Percentiles rank a stretch among this genome's conserved stretches.
Evolutionary conservation across 2,329 filamentous ascomycete species (phyloP).

Genomic region (Pseudogymnoascus sp.): DNA sequence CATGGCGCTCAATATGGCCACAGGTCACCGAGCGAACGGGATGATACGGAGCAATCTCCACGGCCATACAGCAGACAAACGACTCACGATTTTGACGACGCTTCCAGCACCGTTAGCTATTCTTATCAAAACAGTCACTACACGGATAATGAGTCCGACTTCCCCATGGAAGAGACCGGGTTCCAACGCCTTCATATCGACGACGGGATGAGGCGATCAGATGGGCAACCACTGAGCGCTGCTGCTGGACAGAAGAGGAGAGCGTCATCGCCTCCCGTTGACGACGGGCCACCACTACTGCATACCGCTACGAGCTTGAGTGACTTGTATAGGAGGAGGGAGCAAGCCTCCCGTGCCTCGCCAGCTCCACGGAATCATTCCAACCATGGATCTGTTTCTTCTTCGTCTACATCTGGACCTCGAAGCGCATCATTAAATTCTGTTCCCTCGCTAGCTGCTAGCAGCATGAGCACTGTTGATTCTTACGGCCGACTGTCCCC

Average conservation of each 20-base stretch:
- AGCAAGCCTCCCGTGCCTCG: constrained; percentile 42
- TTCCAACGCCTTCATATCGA: constrained; percentile 44
- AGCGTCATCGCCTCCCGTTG: constrained; percentile 53
- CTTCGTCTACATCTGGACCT: constrained; percentile 54
- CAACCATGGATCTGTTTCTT: constrained; percentile 54
- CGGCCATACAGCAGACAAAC: constrained; percentile 26
- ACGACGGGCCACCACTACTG: constrained; percentile 31
- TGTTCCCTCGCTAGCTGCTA: constrained; percentile 48
- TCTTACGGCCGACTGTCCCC: constrained; percentile 54
- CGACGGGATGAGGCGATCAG: constrained; percentile 32
- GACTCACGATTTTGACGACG: constrained; percentile 37
- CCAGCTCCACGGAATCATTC: constrained; percentile 46
- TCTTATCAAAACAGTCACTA: constrained; percentile 52
- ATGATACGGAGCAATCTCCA: constrained; percentile 25
- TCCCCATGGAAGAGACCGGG: constrained; percentile 44
- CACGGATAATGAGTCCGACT: constrained; percentile 32
- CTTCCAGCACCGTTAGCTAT: constrained; percentile 37
- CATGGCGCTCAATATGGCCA: constrained; percentile 22
- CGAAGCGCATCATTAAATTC: constrained; percentile 56
- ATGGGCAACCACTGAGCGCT: constrained; percentile 23
- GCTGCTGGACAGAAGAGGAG: constrained; percentile 52
- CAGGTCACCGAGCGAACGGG: constrained; percentile 24
- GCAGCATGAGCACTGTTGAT: constrained; percentile 53
- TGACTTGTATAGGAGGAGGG: constrained; percentile 27
- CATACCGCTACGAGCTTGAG: constrained; percentile 26